These are phyloP conservation scores for Aschersonia sp. DNA, from an alignment of 2,329 filamentous ascomycete genomes.

Conservation along the genomic window DNA sequence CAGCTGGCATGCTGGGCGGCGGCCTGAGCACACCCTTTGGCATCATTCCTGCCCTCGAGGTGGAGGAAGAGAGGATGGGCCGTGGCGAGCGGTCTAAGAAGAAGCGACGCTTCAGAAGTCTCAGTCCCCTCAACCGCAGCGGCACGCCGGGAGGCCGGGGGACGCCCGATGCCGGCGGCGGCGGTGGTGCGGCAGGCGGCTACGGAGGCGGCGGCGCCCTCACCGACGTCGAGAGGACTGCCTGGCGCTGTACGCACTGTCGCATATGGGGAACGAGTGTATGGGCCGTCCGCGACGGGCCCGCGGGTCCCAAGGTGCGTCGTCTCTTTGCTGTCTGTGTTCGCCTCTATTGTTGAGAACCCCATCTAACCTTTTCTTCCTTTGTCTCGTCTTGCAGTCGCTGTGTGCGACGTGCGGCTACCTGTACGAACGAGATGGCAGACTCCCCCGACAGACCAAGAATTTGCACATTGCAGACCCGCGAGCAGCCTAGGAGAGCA, in stretches of 20 bases:
- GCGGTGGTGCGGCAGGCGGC: conserved; percentile 12
- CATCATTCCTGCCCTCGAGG: conserved; percentile 22
- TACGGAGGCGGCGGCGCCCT: conserved; percentile 57
- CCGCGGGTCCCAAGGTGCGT: conserved; percentile 65
- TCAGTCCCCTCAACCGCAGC: conserved; percentile 60
- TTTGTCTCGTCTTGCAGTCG: conserved; percentile 33
- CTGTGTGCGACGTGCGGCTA: conserved; percentile 90
- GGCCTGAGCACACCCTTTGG: conserved; percentile 41
- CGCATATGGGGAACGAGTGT: conserved; percentile 76
- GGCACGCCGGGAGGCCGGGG: conserved; percentile 54
- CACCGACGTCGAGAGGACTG: conserved; percentile 61
- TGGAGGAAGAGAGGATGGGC: conserved; percentile 73
- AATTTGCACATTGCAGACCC: conserved; percentile 19
- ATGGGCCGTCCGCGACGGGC: conserved; percentile 91
- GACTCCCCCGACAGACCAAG: conserved; percentile 44
- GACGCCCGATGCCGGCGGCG: conserved; percentile 60
- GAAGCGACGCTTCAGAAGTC: conserved; percentile 79
- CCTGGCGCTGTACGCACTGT: conserved; percentile 84
- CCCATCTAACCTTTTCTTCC: no score
- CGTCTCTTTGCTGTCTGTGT: neutral
- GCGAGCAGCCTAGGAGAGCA: conserved; percentile 11
- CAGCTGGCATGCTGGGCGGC: conserved; percentile 59
- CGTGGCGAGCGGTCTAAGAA: conserved; percentile 88
- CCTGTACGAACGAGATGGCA: conserved; percentile 74
- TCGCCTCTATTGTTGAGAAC: neutral